Conservation (phyloP, 1,284 basidiomycete species). For the Boletus sp. region DNA sequence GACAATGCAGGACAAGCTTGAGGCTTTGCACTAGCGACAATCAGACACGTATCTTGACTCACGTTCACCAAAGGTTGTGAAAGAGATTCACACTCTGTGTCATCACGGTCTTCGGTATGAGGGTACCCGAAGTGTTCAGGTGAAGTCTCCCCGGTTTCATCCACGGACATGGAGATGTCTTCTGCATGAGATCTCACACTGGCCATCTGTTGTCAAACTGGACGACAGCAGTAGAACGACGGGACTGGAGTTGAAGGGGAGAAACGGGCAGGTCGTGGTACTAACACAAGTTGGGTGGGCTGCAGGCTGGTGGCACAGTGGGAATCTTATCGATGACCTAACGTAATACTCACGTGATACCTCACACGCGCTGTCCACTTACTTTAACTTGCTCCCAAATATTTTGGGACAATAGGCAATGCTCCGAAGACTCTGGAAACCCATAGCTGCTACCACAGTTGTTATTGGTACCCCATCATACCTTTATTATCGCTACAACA, state of each 20-base stretch:
- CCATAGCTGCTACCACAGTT: constrained; percentile 39
- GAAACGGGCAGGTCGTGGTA: constrained; percentile 29
- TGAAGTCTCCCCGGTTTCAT: constrained; percentile 1
- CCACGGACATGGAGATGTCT: constrained; percentile 5
- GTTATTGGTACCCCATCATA: constrained; percentile 44
- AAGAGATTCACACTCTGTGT: constrained; percentile 18
- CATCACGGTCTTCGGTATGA: constrained; percentile 6
- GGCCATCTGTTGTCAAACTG: constrained; percentile 11
- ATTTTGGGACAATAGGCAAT: constrained; percentile 35
- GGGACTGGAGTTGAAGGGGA: not conserved
- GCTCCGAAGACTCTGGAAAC: constrained; percentile 68
- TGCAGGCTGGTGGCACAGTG: constrained; percentile 17
- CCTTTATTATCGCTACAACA: constrained; percentile 40
- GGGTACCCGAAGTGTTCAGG: not conserved
- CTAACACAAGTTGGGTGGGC: constrained; percentile 16
- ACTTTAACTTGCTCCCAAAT: too few species aligned
- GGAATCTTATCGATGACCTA: constrained; percentile 28
- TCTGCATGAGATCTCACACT: constrained; percentile 11
- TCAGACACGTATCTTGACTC: constrained; percentile 31
- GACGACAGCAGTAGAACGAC: not conserved
- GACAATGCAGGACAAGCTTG: constrained; percentile 27
- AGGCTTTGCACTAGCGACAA: constrained; percentile 25
- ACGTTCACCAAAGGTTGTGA: constrained; percentile 28
- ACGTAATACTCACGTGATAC: too few species aligned
- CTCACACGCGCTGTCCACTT: too few species aligned